Evolutionary conservation across 352 stramenopile genomes (phyloP), one percentile per base, ranked within the genome.

Genomic region (Pythium apleroticum): DNA sequence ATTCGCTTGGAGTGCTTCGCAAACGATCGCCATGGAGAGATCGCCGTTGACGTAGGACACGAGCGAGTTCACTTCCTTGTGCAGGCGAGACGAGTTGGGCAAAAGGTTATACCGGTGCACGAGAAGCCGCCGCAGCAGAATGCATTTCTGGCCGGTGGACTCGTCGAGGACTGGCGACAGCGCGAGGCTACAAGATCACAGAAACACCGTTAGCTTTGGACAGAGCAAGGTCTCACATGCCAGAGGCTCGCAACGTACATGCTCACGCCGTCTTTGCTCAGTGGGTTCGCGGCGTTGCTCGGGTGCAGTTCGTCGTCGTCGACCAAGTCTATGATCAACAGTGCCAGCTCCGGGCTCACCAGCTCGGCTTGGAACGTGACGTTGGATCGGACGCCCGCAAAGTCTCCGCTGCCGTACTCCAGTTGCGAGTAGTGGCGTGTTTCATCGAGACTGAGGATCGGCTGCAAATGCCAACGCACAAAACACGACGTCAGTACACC

Each of bases 21-120:
- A 85, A 15, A 85, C 54, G 22, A 88, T 76, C 58, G 81, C 74
- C 68, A 85, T 84, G 55, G 81, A 68, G 53, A 88, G 52, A 65
- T 88, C 79, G 39, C 79, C 79, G 52, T 88, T 88, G 60, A 84
- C 60, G 68, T 78, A 82, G n/a, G 78, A 66, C 33, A 78, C 45
- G 37, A 75, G 74, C 20, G 75, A 78, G 37, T 75, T 67, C 54
- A 88, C 65, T 62, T 88, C 79, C 50, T 72, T 63, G 57, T 86
- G 77, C 60, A 88, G 43, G 15, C 65, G 62, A 1, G 65, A 63
- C 25, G 79, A 79, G 53, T 73, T 78, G 11, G 79, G 78, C 30
- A 72, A 69, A 19, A 84, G 57, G 50, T 81, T 83, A 70, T 88
- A 88, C 15, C 75, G 75, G 45, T 75, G 77, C 5, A 75, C 69